Evolutionary conservation across 331 rosid genomes (phyloP).

Genomic region (Cydonia oblonga): DNA sequence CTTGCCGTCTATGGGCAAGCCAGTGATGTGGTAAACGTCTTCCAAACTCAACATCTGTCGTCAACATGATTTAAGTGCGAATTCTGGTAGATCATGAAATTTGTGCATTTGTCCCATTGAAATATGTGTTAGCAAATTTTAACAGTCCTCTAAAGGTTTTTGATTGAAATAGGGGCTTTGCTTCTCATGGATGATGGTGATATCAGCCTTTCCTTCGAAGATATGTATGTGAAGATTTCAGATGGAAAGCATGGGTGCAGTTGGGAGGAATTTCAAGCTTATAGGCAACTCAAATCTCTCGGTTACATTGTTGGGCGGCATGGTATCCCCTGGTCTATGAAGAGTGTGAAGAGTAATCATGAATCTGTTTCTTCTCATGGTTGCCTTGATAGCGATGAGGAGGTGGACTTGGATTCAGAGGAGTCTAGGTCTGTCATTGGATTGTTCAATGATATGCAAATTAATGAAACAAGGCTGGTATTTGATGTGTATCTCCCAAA

Average conservation of each 20-base stretch:
- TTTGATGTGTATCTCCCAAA: conserved; percentile 76
- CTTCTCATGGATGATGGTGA: conserved; percentile 36
- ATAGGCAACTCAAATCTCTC: conserved; percentile 67
- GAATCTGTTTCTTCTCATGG: conserved; percentile 15
- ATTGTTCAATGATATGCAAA: conserved; percentile 38
- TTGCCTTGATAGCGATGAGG: conserved; percentile 21
- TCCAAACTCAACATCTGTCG: too few species aligned
- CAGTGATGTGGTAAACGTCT: neutral
- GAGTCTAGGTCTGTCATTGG: conserved; percentile 19
- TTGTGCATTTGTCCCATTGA: neutral
- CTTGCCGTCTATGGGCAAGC: neutral
- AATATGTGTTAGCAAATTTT: neutral
- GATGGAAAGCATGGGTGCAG: conserved; percentile 28
- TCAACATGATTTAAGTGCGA: neutral
- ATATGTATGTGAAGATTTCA: conserved; percentile 38
- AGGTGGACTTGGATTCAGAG: conserved; percentile 15
- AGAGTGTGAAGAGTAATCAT: conserved; percentile 22
- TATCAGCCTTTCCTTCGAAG: conserved; percentile 30
- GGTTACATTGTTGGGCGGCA: conserved; percentile 63
- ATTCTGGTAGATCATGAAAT: neutral
- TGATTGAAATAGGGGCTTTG: conserved; percentile 67
- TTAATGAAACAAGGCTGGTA: conserved; percentile 38
- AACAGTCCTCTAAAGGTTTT: conserved; percentile 38
- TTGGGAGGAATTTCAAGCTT: conserved; percentile 79
- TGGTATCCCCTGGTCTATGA: conserved; percentile 57